These are phyloP conservation scores for Hortiboletus flavorubellus DNA, from an alignment of 768 basidiomycete species.

Conservation along the genomic window DNA sequence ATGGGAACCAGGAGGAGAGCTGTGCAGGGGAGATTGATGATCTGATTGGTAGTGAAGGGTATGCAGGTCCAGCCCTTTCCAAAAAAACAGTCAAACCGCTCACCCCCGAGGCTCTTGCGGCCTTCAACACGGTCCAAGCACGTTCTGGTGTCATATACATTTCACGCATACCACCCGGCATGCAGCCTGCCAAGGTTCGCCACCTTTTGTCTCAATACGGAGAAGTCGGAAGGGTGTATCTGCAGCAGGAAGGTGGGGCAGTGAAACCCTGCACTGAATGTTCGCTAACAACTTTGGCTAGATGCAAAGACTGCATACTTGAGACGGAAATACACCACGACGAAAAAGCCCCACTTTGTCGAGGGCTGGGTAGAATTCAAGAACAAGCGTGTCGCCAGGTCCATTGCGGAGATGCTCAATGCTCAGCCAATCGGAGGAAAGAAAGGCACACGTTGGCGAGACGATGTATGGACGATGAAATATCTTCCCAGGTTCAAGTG, in stretches of 20 bases:
- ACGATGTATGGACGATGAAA: constrained; percentile 99
- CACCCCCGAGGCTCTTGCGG: constrained; percentile 69
- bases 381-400: constrained; percentile 87
- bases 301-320: constrained; percentile 88
- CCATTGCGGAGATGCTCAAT: constrained; percentile 93
- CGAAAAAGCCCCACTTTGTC: constrained; percentile 82
- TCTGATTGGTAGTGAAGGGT: constrained; percentile 55
- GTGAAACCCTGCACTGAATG: not conserved
- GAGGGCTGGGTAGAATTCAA: constrained; percentile 99
- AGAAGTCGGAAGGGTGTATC: constrained; percentile 87
- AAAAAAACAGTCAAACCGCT: constrained; percentile 65
- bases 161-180: constrained; percentile 94
- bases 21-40: constrained; percentile 23
- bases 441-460: constrained; percentile 86
- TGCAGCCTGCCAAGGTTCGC: constrained; percentile 94
- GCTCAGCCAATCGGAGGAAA: constrained; percentile 94
- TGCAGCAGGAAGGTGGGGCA: constrained; percentile 82
- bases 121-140: constrained; percentile 69
- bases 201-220: constrained; percentile 90
- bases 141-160: constrained; percentile 90
- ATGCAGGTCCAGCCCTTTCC: constrained; percentile 42
- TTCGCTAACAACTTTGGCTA: constrained; percentile 27
- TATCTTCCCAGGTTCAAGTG: constrained; percentile 98
- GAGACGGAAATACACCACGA: constrained; percentile 74
- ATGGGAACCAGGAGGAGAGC: constrained; percentile 26